Base-by-base conservation (phyloP, 2,329 filamentous ascomycete genomes). In the Alternaria panax region DNA sequence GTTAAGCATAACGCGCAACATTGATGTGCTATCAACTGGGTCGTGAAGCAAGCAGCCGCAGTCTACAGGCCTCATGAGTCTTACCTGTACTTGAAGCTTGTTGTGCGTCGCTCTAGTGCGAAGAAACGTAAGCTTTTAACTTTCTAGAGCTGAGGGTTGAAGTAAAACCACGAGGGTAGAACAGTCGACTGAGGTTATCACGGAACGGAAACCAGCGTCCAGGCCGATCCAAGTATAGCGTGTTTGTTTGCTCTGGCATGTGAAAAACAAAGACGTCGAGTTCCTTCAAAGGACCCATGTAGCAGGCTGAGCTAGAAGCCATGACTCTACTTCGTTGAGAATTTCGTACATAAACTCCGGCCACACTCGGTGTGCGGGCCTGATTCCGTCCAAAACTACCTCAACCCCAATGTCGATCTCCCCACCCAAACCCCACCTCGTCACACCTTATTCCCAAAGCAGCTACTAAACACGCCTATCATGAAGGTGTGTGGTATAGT, bases 351-450 rank as follows among this genome's bases (percentile, higher is more conserved):
- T 22, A 8, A 18, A 40, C 14, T 27, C 25, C 54, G 54, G 54
- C 40, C 40, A 43, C 14, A 45, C 24, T 46, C 54, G 47, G 47
- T 43, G 47, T 16, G 47, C 47, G 47, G 54, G 40, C 18, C 32
- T 22, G 12, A 7, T 45, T 46, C 54, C 47, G 40, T 25, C 45
- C 45, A 52, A 16, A 14, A 30, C 36, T 32, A 9, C 45, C 28
- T 47, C 30, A 14, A 40, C 50, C 51, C 42, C 50, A 41, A 22
- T 54, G 55, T 57, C 55, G 55, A 57, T 57, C 55, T 45, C 42
- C 30, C 32, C 38, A 52, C 45, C 20, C 7, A 46, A 51, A 40
- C 58, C 48, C 54, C 58, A 53, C 54, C 42, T 28, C 43, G 18
- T 47, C 20, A 32, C 27, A 50, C 36, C 25, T 38, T 56, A 50